These are phyloP conservation scores for Oryza nivara DNA, from an alignment of 176 grass and related monocot species.

Conservation along the genomic window DNA sequence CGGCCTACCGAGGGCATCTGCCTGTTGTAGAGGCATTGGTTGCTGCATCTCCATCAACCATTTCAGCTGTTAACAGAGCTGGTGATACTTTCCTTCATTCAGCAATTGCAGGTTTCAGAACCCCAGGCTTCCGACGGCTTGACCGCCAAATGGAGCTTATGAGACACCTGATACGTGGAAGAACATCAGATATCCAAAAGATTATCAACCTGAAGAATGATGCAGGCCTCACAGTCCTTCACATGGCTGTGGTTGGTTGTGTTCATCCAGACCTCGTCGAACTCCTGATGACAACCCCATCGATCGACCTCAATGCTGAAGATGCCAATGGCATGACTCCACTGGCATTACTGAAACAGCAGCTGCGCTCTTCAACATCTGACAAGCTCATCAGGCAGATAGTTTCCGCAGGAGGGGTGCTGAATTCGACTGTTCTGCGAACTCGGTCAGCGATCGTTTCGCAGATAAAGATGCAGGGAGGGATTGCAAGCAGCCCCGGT, in stretches of 20 bases:
- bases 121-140: conserved; percentile 79
- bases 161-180: conserved; percentile 60
- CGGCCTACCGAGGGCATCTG: conserved; percentile 79
- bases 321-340: conserved; percentile 78
- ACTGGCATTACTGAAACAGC: conserved; percentile 70
- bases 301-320: conserved; percentile 69
- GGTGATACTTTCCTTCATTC: conserved; percentile 93
- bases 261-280: conserved; percentile 75
- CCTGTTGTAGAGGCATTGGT: conserved; percentile 64
- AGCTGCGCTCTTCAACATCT: conserved; percentile 64
- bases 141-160: conserved; percentile 85
- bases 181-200: conserved; percentile 43
- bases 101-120: conserved; percentile 86
- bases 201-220: conserved; percentile 83
- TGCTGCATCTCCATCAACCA: conserved; percentile 56
- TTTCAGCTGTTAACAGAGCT: conserved; percentile 54
- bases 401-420: conserved; percentile 75
- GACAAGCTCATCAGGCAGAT: conserved; percentile 84
- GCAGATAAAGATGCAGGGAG: conserved; percentile 74
- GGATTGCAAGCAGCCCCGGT: conserved; percentile 67
- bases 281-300: conserved; percentile 63
- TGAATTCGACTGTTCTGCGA: conserved; percentile 61
- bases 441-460: conserved; percentile 62
- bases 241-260: conserved; percentile 78
- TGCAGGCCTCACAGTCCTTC: conserved; percentile 74